Base-by-base conservation (phyloP, 2,329 filamentous ascomycete genomes). In the Bisporella sp. region DNA sequence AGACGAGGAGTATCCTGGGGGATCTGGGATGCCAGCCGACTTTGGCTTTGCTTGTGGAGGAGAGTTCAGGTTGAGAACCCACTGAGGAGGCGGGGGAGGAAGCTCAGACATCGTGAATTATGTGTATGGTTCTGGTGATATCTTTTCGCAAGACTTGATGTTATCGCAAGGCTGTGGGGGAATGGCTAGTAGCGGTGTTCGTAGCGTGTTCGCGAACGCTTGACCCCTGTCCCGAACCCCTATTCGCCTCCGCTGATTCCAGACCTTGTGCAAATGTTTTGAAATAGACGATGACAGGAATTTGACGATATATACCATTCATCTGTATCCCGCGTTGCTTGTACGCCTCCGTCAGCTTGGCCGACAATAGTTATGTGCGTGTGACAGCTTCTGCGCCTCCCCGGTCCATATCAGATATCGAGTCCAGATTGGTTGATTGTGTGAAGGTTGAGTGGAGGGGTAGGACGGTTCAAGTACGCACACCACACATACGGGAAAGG, bases 51-150 rank as follows among this genome's bases (percentile, higher is more conserved):
- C 66, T 29, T 79, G 67, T 29, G 89, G 82, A 32, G 88, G 79
- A 42, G 80, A 80, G 64, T 84, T 84, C 59, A 97, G 78, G 63
- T 95, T 84, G 57, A 84, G 70, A 33, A 92, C 88, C 93, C 93
- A 99, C 76, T 78, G 74, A 33, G 91, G 91, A 45, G 76, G 77
- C 45, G 72, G 75, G 40, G 72, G 71, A 41, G 66, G 66, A 53
- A 50, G 64, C 59, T 52, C 39, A 29, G 58, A 48, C 59, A 66
- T 64, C 53, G 69, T 65, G 48, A 60, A 52, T 64, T 64, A 64
- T 53, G 21, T 21, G 21, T 21, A 3, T 21, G 21, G 21, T 21
- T 21, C 21, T 21, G 21, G 21, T 21, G 21, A 21, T 21, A 21
- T 21, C 21, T 21, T 21, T 21, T 3, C 21, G 21, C 21, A 21